Base-by-base conservation (phyloP, 306 rosid genomes). In the Alnus glutinosa region DNA sequence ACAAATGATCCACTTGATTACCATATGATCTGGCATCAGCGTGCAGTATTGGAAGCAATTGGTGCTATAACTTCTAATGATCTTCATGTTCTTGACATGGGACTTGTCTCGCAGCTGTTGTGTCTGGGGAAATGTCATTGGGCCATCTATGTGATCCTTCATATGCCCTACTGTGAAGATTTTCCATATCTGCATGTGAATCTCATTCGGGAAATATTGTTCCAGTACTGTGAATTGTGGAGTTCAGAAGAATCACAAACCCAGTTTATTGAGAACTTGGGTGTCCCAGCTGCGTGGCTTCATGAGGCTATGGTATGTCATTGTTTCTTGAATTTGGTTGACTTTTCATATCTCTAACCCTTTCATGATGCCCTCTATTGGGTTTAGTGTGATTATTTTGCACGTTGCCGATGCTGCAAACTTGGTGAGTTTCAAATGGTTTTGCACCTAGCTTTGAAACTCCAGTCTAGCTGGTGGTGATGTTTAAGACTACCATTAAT, bases 11-110 rank as follows among this genome's bases (percentile, higher is more conserved):
- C 97, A 30, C 98, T 95, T 84, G 97, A 92, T 86, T 91, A 92
- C 85, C 98, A 95, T 75, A 95, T 92, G 98, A 91, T 95, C 75
- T 95, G 98, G 98, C 98, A 95, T 82, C 98, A 92, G 73, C 87
- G 94, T 76, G 91, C 88, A 37, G 86, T 92, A 75, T 82, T 95
- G 90, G 96, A 95, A 84, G 95, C 98, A 23, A 88, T 91, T 59
- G 98, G 98, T 76, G 94, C 84, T 68, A 92, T 92, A 81, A 86
- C 73, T 78, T 87, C 93, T 72, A 86, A 89, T 64, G 98, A 95
- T 86, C 97, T 95, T 82, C 92, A 92, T 86, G 85, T 90, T 87
- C 90, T 95, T 85, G 98, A 95, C 88, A 86, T 92, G 92, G 89
- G 90, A 63, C 83, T 88, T 79, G 92, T 95, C 78, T 90, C 98